Percentiles rank a stretch among this genome's conserved stretches.
Evolutionary conservation across 1,284 basidiomycete species (phyloP).

Genomic region (Cryptococcus sp.): DNA sequence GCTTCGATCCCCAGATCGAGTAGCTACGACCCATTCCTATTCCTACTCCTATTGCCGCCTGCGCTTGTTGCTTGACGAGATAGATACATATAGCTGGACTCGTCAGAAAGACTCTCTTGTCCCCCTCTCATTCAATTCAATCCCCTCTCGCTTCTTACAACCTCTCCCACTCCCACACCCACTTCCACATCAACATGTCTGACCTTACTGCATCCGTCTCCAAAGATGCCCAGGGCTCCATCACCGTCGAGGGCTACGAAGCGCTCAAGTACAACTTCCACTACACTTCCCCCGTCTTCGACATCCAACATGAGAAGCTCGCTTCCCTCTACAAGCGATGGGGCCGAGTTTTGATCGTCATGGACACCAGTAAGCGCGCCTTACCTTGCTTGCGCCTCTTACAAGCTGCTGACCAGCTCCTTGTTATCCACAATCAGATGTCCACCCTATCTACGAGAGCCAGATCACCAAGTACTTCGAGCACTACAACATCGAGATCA

Average conservation of each 20-base stretch:
- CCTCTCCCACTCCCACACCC: not conserved
- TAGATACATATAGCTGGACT: conserved; percentile 6
- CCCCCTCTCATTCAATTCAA: conserved; percentile 13
- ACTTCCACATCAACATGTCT: conserved; percentile 33
- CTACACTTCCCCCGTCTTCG: conserved; percentile 55
- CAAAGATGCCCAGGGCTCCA: conserved; percentile 39
- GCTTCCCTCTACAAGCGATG: conserved; percentile 54
- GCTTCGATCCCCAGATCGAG: too few species aligned
- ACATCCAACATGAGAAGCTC: conserved; percentile 51
- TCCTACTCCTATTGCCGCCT: too few species aligned
- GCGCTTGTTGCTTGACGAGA: not conserved
- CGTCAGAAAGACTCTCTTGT: not conserved
- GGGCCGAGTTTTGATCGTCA: conserved; percentile 54
- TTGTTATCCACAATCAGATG: conserved; percentile 18
- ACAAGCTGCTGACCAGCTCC: not conserved
- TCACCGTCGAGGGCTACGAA: conserved; percentile 45
- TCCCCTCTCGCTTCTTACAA: conserved; percentile 1
- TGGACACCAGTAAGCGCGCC: conserved; percentile 52
- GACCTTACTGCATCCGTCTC: conserved; percentile 52
- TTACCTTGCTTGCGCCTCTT: not conserved
- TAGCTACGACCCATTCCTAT: too few species aligned
- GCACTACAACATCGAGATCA: conserved; percentile 52
- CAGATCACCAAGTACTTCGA: conserved; percentile 49
- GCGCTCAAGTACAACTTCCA: conserved; percentile 53
- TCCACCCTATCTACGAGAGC: conserved; percentile 40